Conservation (phyloP, 179 eudicot genomes). For the Beta macrorhiza region DNA sequence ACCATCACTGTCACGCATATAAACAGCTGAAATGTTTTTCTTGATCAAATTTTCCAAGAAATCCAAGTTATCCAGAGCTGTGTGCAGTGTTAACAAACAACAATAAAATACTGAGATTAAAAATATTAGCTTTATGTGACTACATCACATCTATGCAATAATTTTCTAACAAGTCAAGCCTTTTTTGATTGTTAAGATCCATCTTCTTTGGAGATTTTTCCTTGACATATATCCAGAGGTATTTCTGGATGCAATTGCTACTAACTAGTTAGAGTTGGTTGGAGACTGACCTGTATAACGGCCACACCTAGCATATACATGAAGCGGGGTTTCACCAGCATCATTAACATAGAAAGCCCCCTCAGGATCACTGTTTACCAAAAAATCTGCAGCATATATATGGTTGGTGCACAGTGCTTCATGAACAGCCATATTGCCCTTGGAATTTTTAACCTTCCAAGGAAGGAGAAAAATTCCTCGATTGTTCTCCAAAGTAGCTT, state of each 20-base stretch:
- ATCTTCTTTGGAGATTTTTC: too few species aligned
- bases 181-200: too few species aligned
- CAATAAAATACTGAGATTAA: too few species aligned
- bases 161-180: too few species aligned
- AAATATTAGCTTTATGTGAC: too few species aligned
- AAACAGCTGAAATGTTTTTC: background rate
- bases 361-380: background rate
- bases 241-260: too few species aligned
- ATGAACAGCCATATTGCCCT: background rate
- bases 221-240: too few species aligned
- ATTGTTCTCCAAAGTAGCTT: background rate
- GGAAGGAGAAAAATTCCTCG: background rate
- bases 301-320: conserved; percentile 7
- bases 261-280: too few species aligned
- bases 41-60: background rate
- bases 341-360: background rate
- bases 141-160: background rate
- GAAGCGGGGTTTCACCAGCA: conserved; percentile 22
- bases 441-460: background rate
- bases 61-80: background rate
- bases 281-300: conserved; percentile 1
- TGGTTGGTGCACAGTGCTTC: background rate
- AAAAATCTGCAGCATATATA: background rate
- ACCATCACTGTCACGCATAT: conserved; percentile 16
- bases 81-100: background rate